phyloP scores from a whole-genome alignment of 2,329 filamentous ascomycete species.

The Lachnellula suecica region DNA sequence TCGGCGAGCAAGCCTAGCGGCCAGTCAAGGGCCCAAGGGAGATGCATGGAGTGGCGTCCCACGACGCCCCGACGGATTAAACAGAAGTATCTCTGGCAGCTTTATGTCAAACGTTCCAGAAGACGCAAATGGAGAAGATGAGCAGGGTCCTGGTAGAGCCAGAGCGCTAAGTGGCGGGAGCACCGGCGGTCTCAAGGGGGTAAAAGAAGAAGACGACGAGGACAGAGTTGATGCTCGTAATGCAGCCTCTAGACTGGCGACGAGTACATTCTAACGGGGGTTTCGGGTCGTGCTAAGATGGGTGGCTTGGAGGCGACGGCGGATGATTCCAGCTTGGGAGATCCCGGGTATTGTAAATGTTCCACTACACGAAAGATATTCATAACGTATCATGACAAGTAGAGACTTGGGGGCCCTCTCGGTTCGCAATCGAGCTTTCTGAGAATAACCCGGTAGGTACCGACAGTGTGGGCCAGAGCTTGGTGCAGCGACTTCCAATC shows the following conservation, averaged over 20 bases:
- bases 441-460: too few relatives aligned
- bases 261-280: constrained; percentile 65
- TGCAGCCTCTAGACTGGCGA: constrained; percentile 87
- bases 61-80: constrained; percentile 70
- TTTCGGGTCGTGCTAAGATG: not conserved
- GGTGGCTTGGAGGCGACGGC: not conserved
- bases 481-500: not conserved
- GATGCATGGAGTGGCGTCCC: constrained; percentile 97
- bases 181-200: constrained; percentile 50
- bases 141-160: constrained; percentile 38
- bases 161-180: constrained; percentile 31
- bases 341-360: not conserved
- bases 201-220: constrained; percentile 82
- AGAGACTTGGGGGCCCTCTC: too few relatives aligned
- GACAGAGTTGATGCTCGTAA: constrained; percentile 94
- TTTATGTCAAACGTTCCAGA: constrained; percentile 65
- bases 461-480: not conserved
- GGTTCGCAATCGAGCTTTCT: too few relatives aligned
- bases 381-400: too few relatives aligned
- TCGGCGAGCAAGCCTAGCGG: constrained; percentile 74
- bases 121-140: constrained; percentile 55
- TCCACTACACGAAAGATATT: not conserved
- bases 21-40: constrained; percentile 94
- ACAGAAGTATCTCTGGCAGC: constrained; percentile 73
- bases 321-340: not conserved